Conservation (phyloP, 2,329 filamentous ascomycete species). For the Nigrospora sphaerica region DNA sequence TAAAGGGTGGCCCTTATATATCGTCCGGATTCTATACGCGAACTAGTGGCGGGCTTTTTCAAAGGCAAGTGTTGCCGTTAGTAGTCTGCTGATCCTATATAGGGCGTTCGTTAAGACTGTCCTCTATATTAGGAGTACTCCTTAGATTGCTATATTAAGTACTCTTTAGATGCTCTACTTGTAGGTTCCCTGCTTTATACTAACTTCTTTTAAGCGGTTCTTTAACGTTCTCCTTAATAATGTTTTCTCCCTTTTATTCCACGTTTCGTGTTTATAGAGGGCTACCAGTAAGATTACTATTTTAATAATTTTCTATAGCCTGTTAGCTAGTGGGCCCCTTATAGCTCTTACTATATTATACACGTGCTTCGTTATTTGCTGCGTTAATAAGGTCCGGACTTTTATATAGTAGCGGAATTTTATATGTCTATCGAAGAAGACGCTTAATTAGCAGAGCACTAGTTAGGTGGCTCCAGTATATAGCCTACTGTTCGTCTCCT, state of each 20-base stretch:
- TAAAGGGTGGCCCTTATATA: not conserved
- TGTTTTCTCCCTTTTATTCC: not conserved
- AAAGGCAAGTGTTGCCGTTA: not conserved
- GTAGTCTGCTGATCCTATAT: not conserved
- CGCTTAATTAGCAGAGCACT: constrained; percentile 11
- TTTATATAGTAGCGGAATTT: constrained; percentile 8
- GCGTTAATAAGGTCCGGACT: constrained; percentile 8
- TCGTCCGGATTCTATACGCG: not conserved
- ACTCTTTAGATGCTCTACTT: not conserved
- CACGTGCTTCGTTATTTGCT: constrained; percentile 2
- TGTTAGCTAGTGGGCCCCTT: not conserved
- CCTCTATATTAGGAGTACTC: not conserved
- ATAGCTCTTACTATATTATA: not conserved
- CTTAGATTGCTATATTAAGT: constrained; percentile 1
- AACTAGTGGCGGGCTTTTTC: not conserved
- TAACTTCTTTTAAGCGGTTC: not conserved
- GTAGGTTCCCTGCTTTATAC: not conserved
- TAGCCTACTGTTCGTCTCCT: not conserved
- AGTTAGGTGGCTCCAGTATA: not conserved
- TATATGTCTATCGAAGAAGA: constrained; percentile 10
- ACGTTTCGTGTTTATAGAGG: constrained; percentile 2
- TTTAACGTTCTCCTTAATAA: not conserved
- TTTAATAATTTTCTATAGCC: not conserved
- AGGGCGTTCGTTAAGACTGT: not conserved
- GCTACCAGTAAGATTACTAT: constrained; percentile 1